phyloP scores from a whole-genome alignment of 257 asterid species.

The Scutellaria baicalensis region DNA sequence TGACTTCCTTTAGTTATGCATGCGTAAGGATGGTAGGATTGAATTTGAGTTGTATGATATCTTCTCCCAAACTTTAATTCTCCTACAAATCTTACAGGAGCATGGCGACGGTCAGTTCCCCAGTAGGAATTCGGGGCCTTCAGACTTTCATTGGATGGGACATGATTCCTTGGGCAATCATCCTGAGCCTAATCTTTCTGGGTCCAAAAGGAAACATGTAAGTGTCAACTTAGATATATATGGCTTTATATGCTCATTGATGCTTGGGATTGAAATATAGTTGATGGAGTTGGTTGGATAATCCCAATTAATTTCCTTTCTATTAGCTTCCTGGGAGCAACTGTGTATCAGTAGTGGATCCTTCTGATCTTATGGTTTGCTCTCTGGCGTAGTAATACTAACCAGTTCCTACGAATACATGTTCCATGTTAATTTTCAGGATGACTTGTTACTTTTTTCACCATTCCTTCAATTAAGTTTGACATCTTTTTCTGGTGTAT shows the following conservation, averaged over 20 bases:
- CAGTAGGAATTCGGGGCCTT: conserved; percentile 39
- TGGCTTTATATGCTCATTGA: background rate
- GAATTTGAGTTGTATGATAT: background rate
- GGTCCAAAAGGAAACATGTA: conserved; percentile 65
- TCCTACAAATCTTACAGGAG: conserved; percentile 45
- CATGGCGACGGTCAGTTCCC: conserved; percentile 58
- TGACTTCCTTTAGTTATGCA: conserved; percentile 1
- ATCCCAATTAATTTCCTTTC: background rate
- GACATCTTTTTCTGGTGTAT: conserved; percentile 8
- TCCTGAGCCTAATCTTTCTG: conserved; percentile 52
- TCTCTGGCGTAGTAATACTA: background rate
- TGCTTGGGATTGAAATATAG: background rate
- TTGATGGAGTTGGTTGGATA: background rate
- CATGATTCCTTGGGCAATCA: conserved; percentile 41
- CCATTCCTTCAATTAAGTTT: background rate
- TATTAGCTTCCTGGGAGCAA: conserved; percentile 7
- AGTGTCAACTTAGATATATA: conserved; percentile 2
- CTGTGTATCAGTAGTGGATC: background rate
- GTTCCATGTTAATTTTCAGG: background rate
- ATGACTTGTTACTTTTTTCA: background rate
- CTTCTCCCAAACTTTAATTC: conserved; percentile 4
- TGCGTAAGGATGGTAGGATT: background rate
- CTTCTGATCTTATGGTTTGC: conserved; percentile 1
- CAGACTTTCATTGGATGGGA: conserved; percentile 57
- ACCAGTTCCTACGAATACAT: background rate